Conservation (phyloP, 2,329 filamentous ascomycete genomes). For the Scopulariopsis brevicaulis region DNA sequence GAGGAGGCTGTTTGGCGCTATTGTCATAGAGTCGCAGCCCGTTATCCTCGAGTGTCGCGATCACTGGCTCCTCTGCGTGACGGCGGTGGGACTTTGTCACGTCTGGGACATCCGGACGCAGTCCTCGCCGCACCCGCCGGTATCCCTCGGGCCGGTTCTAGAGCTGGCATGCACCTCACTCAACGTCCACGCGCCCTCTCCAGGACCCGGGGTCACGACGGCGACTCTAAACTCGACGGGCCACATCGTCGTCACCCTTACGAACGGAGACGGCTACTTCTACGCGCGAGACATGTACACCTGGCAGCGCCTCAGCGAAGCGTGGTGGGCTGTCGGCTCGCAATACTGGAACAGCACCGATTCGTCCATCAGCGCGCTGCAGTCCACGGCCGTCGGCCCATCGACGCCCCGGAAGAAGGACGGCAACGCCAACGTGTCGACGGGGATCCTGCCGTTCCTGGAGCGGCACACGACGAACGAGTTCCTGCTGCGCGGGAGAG, state of each 20-base stretch:
- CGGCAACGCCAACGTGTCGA: constrained; percentile 56
- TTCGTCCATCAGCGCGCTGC: constrained; percentile 71
- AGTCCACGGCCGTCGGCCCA: constrained; percentile 57
- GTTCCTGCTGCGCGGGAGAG: constrained; percentile 79
- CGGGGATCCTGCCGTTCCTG: constrained; percentile 84
- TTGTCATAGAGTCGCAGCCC: constrained; percentile 83
- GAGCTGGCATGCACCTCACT: constrained; percentile 76
- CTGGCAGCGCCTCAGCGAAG: constrained; percentile 93
- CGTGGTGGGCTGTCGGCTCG: constrained; percentile 96
- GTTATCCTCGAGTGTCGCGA: constrained; percentile 87
- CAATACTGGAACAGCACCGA: constrained; percentile 99
- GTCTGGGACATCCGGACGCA: constrained; percentile 88
- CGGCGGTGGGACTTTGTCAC: constrained; percentile 77
- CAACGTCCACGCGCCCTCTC: constrained; percentile 61
- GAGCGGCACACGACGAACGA: constrained; percentile 94
- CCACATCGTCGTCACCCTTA: constrained; percentile 77
- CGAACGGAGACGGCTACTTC: constrained; percentile 87
- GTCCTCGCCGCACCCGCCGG: constrained; percentile 75
- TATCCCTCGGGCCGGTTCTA: constrained; percentile 79
- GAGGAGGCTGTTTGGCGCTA: constrained; percentile 69
- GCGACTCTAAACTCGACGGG: constrained; percentile 85
- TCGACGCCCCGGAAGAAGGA: constrained; percentile 21
- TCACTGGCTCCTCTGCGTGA: constrained; percentile 83
- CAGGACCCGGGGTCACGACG: constrained; percentile 76
- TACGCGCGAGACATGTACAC: constrained; percentile 78